Conservation (phyloP, 768 basidiomycete species). For the Chalciporus piperatus region DNA sequence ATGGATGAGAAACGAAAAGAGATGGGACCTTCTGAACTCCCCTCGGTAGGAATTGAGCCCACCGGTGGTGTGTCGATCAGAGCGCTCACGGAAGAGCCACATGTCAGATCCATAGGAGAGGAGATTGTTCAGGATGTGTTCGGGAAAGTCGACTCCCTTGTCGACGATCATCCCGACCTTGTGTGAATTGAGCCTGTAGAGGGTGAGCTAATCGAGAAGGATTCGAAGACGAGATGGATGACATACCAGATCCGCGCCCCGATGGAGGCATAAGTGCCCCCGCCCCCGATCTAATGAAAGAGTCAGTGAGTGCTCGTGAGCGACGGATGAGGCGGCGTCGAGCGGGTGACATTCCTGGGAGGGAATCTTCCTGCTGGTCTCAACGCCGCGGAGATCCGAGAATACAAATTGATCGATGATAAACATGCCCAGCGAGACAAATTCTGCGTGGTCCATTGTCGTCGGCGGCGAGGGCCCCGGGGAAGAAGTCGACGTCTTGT, state of each 20-base stretch:
- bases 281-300: slow-evolving; percentile 75
- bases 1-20: background rate
- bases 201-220: background rate
- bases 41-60: slow-evolving; percentile 75
- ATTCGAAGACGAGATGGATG: background rate
- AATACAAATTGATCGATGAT: slow-evolving; percentile 83
- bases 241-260: slow-evolving; percentile 78
- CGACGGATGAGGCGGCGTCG: background rate
- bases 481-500: background rate
- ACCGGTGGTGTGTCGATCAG: slow-evolving; percentile 57
- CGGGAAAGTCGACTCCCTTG: slow-evolving; percentile 73
- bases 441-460: slow-evolving; percentile 29
- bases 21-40: slow-evolving; percentile 60
- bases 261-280: slow-evolving; percentile 78
- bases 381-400: slow-evolving; percentile 51
- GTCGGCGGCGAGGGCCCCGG: slow-evolving; percentile 8
- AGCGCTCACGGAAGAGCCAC: slow-evolving; percentile 73
- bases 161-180: slow-evolving; percentile 83
- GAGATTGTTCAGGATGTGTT: slow-evolving; percentile 50
- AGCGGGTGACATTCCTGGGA: slow-evolving; percentile 25
- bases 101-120: slow-evolving; percentile 65
- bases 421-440: slow-evolving; percentile 84
- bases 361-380: slow-evolving; percentile 43
- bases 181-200: slow-evolving; percentile 58
- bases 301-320: too few species aligned